These are phyloP conservation scores for Pseudozyma pruni DNA, from an alignment of 1,284 basidiomycete species.

Conservation along the genomic window DNA sequence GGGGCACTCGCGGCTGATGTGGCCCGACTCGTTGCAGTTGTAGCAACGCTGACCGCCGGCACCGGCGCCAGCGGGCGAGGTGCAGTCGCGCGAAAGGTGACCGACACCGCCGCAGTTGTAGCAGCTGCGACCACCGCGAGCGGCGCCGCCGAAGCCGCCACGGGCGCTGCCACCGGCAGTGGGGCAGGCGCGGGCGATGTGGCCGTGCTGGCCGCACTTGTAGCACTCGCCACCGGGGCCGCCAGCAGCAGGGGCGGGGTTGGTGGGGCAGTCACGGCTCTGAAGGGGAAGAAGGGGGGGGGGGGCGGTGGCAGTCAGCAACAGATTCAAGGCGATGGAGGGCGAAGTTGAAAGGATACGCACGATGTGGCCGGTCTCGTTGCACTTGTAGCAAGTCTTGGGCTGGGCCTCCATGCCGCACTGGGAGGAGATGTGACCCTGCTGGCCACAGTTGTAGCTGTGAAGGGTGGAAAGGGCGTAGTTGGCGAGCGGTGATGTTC, in stretches of 20 bases:
- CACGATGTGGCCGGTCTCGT: constrained; percentile 60
- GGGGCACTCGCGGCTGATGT: constrained; percentile 62
- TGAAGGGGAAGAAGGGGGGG: background rate
- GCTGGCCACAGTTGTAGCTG: constrained; percentile 64
- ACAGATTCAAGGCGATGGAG: background rate
- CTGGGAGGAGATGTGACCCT: constrained; percentile 61
- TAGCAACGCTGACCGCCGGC: constrained; percentile 59
- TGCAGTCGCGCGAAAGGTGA: constrained; percentile 64
- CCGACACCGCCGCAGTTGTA: constrained; percentile 66
- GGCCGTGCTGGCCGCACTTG: constrained; percentile 59
- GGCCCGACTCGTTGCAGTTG: constrained; percentile 64
- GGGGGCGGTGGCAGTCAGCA: background rate
- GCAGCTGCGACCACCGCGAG: constrained; percentile 54
- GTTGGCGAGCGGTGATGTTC: too few species aligned
- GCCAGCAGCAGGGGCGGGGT: constrained; percentile 34
- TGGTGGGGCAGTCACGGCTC: constrained; percentile 63
- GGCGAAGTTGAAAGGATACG: constrained; percentile 1
- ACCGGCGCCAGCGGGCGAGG: constrained; percentile 51
- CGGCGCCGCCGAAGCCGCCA: constrained; percentile 38
- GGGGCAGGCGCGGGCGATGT: constrained; percentile 64
- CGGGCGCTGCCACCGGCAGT: constrained; percentile 30
- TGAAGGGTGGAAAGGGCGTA: too few species aligned
- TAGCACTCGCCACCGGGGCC: constrained; percentile 61
- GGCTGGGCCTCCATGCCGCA: constrained; percentile 63
- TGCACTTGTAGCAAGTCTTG: constrained; percentile 66